phyloP scores from a whole-genome alignment of 2,329 filamentous ascomycete species.

The Apiospora aurea region DNA sequence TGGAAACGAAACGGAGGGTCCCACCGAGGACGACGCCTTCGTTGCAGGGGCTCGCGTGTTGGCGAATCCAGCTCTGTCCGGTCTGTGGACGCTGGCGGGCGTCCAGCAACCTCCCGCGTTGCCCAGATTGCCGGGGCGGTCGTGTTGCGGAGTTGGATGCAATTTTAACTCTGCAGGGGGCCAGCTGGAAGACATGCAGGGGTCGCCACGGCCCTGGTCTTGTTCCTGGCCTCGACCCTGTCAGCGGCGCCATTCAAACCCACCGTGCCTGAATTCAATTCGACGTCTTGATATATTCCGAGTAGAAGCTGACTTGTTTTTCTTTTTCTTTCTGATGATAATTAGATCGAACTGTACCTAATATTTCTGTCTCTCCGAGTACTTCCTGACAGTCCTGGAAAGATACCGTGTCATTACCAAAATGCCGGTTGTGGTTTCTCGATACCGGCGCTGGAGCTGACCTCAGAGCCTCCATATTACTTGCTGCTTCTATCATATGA shows the following conservation, averaged over 20 bases:
- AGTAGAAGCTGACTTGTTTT: not conserved
- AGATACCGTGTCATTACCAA: no score
- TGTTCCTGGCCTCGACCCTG: conserved; percentile 6
- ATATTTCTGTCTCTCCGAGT: not conserved
- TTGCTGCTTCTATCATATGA: not conserved
- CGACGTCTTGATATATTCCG: not conserved
- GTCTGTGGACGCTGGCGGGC: conserved; percentile 29
- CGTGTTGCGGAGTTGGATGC: conserved; percentile 13
- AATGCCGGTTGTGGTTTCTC: no score
- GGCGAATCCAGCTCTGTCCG: conserved; percentile 28
- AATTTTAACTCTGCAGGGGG: conserved; percentile 27
- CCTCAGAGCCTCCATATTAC: not conserved
- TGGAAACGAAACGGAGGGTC: conserved; percentile 13
- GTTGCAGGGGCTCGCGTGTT: conserved; percentile 19
- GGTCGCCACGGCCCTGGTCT: not conserved
- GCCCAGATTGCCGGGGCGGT: conserved; percentile 23
- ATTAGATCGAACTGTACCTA: not conserved
- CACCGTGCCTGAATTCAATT: not conserved
- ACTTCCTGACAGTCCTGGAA: no score
- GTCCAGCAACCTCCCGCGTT: conserved; percentile 27
- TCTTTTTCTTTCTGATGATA: no score
- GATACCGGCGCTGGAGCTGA: not conserved
- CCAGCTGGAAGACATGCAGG: conserved; percentile 24
- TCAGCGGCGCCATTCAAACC: not conserved
- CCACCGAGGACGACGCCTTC: conserved; percentile 14